Base-by-base conservation (phyloP, 1,139 yeast genomes). In the Meyerozyma carpophila region DNA sequence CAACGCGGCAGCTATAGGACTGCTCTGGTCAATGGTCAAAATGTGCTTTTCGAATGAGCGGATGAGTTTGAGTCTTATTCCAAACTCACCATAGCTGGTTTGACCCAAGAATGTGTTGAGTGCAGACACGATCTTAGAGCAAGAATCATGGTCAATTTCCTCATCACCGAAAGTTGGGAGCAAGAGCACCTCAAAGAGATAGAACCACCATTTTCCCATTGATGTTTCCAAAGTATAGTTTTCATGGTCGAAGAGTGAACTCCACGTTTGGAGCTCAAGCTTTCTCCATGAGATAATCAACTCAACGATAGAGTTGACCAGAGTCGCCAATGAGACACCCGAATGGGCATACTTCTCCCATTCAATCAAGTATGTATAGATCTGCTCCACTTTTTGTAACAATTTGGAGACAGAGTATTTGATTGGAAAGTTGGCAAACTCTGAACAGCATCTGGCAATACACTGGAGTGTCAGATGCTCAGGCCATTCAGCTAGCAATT, bases 291-390 rank as follows among this genome's bases (percentile, higher is more conserved):
- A 75, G 2, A 94, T 91, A 53, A 94, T 87, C 45, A 90, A 66
- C 1, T 65, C 57, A 0, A 95, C 81, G 38, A 89, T 62, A 16
- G 75, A 74, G 39, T 79, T 82, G 49, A 82, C 77, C 43, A 77
- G 75, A 0, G 56, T 56, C 34, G 69, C 69, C 46, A 93, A 66
- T 1, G 95, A 78, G 1, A 86, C 93, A 42, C 85, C 84, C 3
- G 81, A 73, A 34, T 91, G 82, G 0, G 98, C 96, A 63, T 87
- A 90, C 52, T 87, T 85, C 59, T 93, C 94, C 98, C 98, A 94
- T 61, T 93, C 98, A 21, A 84, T 76, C 50, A 91, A 72, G 55
- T 79, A 81, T 0, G 89, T 84, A 56, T 87, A 87, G 28, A 91
- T 79, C 58, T 88, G 96, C 61, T 94, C 98, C 39, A 90, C 67